These are phyloP conservation scores for Tephrocybe sp. DNA, from an alignment of 768 basidiomycete species.

Conservation along the genomic window DNA sequence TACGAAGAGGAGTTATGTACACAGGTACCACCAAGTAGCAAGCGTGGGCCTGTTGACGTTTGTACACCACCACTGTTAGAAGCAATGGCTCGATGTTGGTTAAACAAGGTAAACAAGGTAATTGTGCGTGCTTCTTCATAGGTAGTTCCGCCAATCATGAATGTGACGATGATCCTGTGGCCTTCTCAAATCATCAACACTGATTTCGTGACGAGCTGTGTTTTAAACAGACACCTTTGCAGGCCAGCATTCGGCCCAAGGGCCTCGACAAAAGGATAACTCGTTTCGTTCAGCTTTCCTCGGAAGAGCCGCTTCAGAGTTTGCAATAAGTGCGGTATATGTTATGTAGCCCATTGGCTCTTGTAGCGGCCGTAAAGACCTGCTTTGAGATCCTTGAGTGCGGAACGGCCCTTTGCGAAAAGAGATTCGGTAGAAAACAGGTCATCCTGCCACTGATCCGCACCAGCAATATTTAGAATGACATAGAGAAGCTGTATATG, in stretches of 20 bases:
- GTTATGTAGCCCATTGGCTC: conserved; percentile 97
- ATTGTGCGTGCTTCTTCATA: conserved; percentile 92
- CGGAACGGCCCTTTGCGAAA: conserved; percentile 90
- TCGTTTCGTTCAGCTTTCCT: conserved; percentile 82
- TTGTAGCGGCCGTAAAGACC: background rate
- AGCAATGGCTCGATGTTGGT: conserved; percentile 66
- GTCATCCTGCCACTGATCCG: conserved; percentile 96
- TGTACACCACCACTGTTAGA: conserved; percentile 39
- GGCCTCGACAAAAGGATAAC: conserved; percentile 82
- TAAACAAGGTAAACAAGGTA: conserved; percentile 80
- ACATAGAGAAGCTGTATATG: conserved; percentile 80
- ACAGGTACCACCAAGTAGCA: conserved; percentile 91
- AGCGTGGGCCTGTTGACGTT: conserved; percentile 62
- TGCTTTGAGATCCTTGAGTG: conserved; percentile 93
- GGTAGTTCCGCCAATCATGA: conserved; percentile 95
- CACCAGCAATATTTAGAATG: conserved; percentile 87
- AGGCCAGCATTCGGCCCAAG: conserved; percentile 64
- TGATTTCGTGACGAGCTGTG: background rate
- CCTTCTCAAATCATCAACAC: conserved; percentile 33
- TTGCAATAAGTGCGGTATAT: conserved; percentile 88
- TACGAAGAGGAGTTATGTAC: conserved; percentile 94
- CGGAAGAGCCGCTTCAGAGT: conserved; percentile 88
- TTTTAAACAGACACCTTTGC: conserved; percentile 52
- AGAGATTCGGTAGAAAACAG: conserved; percentile 94
- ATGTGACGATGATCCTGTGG: conserved; percentile 93